Base-by-base conservation (phyloP, 768 basidiomycete genomes). In the Panus rudis region DNA sequence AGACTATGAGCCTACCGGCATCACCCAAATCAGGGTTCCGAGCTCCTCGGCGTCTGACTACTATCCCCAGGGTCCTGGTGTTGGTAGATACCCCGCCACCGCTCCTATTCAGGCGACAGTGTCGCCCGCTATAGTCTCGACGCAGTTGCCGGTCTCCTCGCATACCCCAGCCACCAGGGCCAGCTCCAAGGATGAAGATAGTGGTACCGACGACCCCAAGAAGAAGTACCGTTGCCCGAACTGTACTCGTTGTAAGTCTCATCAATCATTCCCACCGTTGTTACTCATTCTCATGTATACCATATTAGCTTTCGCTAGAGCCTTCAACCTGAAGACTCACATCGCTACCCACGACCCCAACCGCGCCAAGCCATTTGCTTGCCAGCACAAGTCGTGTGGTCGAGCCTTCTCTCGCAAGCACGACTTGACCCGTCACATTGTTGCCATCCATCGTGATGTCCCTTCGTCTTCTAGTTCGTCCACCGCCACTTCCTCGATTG, bases 281-380 rank as follows among this genome's bases (percentile, higher is more conserved):
- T 33, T n/a, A 28, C 25, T 44, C 16, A 39, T 49, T 42, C 45
- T 34, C 42, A 46, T 40, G 45, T 28, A 49, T 43, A 17, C n/a
- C n/a, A n/a, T n/a, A n/a, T n/a, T 46, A 86, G 93, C 86, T 1
- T 97, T 97, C 53, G 92, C 92, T 10, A 73, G 92, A 21, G 91
- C 91, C 2, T 96, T 88, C 64, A 97, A 97, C 56, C 66, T 97
- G 45, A 97, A 97, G 70, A 93, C 92, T 0, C 92, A 96, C 62
- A 81, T 88, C 76, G 84, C 85, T 20, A 97, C 92, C 3, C 92
- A 97, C 63, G 90, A 94, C 60, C 92, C 93, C 19, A 82, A 89
- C 62, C 75, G 92, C 47, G 67, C 83, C 39, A 97, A 94, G 68
- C 90, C 91, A 4, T 85, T 90, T 59, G 75, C 81, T 34, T 97